Evolutionary conservation across 768 basidiomycete species (phyloP).

Genomic region (Thelephora aurantiotincta): DNA sequence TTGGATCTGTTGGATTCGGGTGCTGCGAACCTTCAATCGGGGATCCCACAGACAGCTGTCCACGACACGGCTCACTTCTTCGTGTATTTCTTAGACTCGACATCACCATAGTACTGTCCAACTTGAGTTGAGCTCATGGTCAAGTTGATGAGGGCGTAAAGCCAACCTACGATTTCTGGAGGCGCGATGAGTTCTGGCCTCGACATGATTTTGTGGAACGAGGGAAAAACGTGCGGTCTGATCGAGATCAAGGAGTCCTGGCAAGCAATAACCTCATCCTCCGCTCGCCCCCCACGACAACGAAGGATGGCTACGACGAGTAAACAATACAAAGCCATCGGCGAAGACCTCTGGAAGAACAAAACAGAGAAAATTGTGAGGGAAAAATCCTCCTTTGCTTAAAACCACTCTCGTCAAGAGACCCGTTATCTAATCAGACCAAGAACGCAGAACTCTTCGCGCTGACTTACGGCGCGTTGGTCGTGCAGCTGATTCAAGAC

Average conservation of each 20-base stretch:
- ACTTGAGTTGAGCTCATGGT: neutral
- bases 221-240: neutral
- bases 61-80: slow-evolving; percentile 44
- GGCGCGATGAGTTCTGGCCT: slow-evolving; percentile 50
- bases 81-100: slow-evolving; percentile 93
- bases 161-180: slow-evolving; percentile 52
- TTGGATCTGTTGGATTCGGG: slow-evolving; percentile 93
- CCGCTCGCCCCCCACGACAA: neutral
- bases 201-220: slow-evolving; percentile 27
- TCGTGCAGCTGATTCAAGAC: slow-evolving; percentile 97
- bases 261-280: neutral
- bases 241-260: neutral
- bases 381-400: slow-evolving; percentile 11
- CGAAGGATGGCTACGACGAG: slow-evolving; percentile 44
- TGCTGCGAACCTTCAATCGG: slow-evolving; percentile 28
- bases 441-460: slow-evolving; percentile 98
- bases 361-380: slow-evolving; percentile 90
- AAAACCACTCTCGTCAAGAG: neutral
- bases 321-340: slow-evolving; percentile 78
- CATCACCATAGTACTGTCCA: slow-evolving; percentile 86
- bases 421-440: slow-evolving; percentile 4
- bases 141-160: slow-evolving; percentile 3
- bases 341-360: slow-evolving; percentile 93
- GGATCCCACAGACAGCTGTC: neutral
- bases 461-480: slow-evolving; percentile 91